Evolutionary conservation across 441 rosid genomes (phyloP).

Genomic region (Gossypium gossypioides): DNA sequence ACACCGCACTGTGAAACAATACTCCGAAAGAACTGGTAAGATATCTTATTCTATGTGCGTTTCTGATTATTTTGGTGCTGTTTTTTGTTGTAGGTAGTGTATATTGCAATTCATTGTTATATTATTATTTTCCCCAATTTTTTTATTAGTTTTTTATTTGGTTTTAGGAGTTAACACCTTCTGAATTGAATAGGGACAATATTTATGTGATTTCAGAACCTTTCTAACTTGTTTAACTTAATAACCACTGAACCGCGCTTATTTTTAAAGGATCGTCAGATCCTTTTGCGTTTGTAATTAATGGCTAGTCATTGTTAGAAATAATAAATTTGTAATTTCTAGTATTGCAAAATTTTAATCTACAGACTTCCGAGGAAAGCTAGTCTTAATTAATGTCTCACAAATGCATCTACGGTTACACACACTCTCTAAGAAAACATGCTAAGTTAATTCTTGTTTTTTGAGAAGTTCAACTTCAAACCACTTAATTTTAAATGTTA

Average conservation of each 20-base stretch:
- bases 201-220: background rate
- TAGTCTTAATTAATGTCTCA: background rate
- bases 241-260: too few relatives aligned
- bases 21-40: slow-evolving; percentile 63
- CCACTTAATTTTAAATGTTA: background rate
- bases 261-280: background rate
- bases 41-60: slow-evolving; percentile 21
- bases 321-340: background rate
- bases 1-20: slow-evolving; percentile 31
- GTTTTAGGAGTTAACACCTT: too few relatives aligned
- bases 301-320: background rate
- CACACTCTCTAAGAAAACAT: background rate
- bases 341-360: background rate
- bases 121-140: too few relatives aligned
- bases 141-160: too few relatives aligned
- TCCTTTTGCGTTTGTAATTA: background rate
- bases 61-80: background rate
- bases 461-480: background rate
- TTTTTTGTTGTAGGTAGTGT: background rate
- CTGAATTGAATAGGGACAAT: too few relatives aligned
- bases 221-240: background rate
- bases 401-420: background rate
- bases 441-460: background rate
- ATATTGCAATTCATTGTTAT: background rate
- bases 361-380: background rate